Conservation (phyloP, 176 grass and related monocot genomes). For the Eragrostis nindensis region DNA sequence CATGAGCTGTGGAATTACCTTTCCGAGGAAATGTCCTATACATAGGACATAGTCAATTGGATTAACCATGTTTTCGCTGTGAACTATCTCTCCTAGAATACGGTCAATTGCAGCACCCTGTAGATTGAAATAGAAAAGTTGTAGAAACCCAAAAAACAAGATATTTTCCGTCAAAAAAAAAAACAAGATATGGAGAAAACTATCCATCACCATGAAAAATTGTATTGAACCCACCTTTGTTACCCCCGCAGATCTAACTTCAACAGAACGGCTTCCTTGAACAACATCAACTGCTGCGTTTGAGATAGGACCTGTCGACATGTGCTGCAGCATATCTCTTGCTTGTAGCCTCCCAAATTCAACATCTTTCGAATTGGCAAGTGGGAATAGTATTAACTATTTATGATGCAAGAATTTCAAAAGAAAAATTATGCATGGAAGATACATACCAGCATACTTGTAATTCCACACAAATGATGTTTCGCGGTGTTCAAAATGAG, state of each 20-base stretch:
- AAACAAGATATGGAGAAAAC: conserved; percentile 32
- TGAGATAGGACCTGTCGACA: conserved; percentile 98
- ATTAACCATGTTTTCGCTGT: conserved; percentile 93
- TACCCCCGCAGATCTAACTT: conserved; percentile 94
- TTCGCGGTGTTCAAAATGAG: conserved; percentile 96
- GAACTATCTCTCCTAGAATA: conserved; percentile 93
- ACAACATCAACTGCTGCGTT: conserved; percentile 98
- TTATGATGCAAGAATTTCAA: background rate
- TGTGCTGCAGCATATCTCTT: conserved; percentile 96
- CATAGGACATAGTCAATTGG: conserved; percentile 98
- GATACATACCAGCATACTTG: conserved; percentile 81
- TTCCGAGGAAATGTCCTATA: conserved; percentile 89
- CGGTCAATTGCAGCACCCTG: conserved; percentile 97
- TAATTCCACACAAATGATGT: conserved; percentile 99
- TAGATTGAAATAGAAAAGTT: conserved; percentile 31
- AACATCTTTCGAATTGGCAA: conserved; percentile 63
- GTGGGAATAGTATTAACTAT: conserved; percentile 30
- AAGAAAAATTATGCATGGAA: conserved; percentile 9
- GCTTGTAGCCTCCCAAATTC: conserved; percentile 98
- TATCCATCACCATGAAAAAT: conserved; percentile 24
- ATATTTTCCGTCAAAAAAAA: too few relatives aligned
- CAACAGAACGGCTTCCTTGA: conserved; percentile 95
- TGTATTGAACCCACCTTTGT: conserved; percentile 66
- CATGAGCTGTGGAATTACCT: conserved; percentile 60
- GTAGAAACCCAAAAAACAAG: conserved; percentile 27